Base-by-base conservation (phyloP, 169 alveolate species). In the Plasmodium cynomolgi region DNA sequence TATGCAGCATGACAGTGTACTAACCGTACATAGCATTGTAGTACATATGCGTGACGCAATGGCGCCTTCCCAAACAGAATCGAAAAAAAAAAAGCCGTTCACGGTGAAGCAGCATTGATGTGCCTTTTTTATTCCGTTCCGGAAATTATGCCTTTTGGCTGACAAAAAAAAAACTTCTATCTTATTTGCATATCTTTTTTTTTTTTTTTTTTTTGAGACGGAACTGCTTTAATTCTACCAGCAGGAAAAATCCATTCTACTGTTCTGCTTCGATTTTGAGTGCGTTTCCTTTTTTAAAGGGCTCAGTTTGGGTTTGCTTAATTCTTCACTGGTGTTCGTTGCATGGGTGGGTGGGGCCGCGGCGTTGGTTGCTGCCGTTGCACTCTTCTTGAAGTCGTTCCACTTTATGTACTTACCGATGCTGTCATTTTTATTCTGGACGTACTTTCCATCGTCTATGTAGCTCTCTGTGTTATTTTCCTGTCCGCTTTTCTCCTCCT, bases 381-480 rank as follows among this genome's bases (percentile, higher is more conserved):
- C 81, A 50, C 47, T 77, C 23, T 54, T 86, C 71, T 77, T 86
- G 33, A 86, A 71, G 41, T 86, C 75, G 17, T 74, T 41, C 93
- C 93, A 86, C 20, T 86, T 86, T 86, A 86, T 86, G 71, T 86
- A 86, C 58, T 86, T 86, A 50, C 93, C 93, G 41, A 90, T 41
- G 68, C 31, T 72, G 37, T 90, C 94, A 81, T 90, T 81, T 90
- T 90, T 81, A 81, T 90, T 90, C 34, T 90, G 91, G 33, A 71
- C 91, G 73, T 58, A 81, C 3, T 41, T 71, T 41, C 50, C 91
- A 68, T 90, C 94, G 72, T 90, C 94, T 23, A 79, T 90, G 75
- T 68, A 79, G 54, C 84, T 79, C 72, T 81, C 84, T 37, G 77
- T 62, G 34, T 81, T 41, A 37, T 31, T 47, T 74, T 81, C 94